Evolutionary conservation across 1,284 basidiomycete genomes (phyloP), one percentile per base, ranked within the genome.

Genomic region (Veloboletus limbatus): DNA sequence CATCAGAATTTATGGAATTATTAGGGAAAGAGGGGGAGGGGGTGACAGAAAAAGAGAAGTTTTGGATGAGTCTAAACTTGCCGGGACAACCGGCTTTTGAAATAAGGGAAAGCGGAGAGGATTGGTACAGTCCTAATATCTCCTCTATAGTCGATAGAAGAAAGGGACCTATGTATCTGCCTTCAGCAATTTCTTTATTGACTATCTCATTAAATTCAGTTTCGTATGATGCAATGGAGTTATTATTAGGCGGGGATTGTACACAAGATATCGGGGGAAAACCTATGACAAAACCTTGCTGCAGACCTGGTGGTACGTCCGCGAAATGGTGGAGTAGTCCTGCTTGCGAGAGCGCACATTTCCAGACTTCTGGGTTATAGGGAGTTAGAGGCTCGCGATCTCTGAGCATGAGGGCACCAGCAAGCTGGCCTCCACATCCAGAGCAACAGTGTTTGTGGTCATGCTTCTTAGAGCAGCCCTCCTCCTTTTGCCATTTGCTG

Each of bases 21-120:
- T 18, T 20, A 0, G 40, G 30, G 2, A 10, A 28, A 1, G 8
- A 0, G 0, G 34, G 4, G 1, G 39, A 38, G 0, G 21, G 8
- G 0, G n/a, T 8, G 5, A n/a, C 3, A 1, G 34, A 45, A 0
- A 45, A 50, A 0, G 45, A 54, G 2, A 50, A 44, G 5, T 50
- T 50, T 8, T 49, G 47, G 0, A 54, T 3, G 0, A 54, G 7
- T 21, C 40, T 7, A 2, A 34, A 54, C 16, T 50, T 54, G 9
- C 40, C 43, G 0, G 43, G 43, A 0, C 6, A 7, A 0, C 39
- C 27, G 0, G 37, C 8, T 17, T 49, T 54, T 0, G 45, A 31
- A 0, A 53, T 32, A 0, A 54, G 13, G 0, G 45, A 50, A 0
- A 54, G 8, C 0, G 51, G 43, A 0, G 43, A 53, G 0, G 51